Evolutionary conservation across 768 basidiomycete genomes (phyloP).

Genomic region (Guyanaporus albipodus): DNA sequence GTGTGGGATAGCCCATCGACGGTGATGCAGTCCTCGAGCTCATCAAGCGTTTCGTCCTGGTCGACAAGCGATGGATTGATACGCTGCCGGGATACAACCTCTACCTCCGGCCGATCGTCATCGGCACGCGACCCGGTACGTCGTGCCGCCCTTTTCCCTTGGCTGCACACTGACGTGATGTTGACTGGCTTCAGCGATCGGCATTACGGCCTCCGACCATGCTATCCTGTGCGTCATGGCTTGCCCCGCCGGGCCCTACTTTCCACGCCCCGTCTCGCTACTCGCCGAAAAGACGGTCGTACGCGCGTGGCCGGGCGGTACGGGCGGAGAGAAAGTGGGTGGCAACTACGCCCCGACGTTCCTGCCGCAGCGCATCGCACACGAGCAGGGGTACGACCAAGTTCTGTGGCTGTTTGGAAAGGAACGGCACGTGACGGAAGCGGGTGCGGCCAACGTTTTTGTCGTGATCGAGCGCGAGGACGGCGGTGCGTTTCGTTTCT

Average conservation of each 20-base stretch:
- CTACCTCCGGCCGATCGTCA: conserved; percentile 82
- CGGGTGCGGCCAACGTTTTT: conserved; percentile 81
- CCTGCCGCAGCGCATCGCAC: conserved; percentile 61
- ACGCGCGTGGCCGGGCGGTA: conserved; percentile 83
- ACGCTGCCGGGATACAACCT: conserved; percentile 67
- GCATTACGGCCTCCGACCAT: conserved; percentile 71
- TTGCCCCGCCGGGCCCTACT: conserved; percentile 55
- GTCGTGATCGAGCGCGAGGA: conserved; percentile 57
- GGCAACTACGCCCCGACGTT: conserved; percentile 62
- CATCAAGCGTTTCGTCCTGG: conserved; percentile 60
- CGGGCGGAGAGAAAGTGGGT: conserved; percentile 58
- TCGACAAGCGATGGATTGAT: conserved; percentile 88
- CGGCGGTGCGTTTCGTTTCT: conserved; percentile 37
- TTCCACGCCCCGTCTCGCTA: conserved; percentile 50
- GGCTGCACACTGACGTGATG: not conserved
- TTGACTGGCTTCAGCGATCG: conserved; percentile 39
- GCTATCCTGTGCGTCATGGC: conserved; percentile 85
- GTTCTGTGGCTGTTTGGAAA: conserved; percentile 76
- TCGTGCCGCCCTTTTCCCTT: not conserved
- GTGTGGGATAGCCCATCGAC: conserved; percentile 36
- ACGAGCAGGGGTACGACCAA: conserved; percentile 67
- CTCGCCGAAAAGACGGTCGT: conserved; percentile 68
- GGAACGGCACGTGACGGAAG: conserved; percentile 51
- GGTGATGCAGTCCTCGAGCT: conserved; percentile 45
- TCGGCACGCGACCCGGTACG: conserved; percentile 41